Conservation (phyloP, 495 filamentous ascomycete species). For the Jackrogersella multiformis region DNA sequence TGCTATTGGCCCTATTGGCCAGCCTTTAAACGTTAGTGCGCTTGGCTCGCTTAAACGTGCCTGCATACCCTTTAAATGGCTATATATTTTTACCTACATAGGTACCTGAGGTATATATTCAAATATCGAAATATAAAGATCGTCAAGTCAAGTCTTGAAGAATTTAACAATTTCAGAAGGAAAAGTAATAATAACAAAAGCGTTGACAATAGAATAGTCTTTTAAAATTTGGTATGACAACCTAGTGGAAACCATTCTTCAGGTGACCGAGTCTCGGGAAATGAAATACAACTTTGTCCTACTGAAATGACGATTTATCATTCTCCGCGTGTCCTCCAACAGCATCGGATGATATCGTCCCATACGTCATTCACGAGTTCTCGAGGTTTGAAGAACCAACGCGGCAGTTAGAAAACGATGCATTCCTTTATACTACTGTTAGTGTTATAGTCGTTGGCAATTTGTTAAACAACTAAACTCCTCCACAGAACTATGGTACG, state of each 20-base stretch:
- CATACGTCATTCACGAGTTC: constrained; percentile 30
- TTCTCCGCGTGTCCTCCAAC: background rate
- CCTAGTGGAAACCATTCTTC: constrained; percentile 8
- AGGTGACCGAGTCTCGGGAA: constrained; percentile 7
- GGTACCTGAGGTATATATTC: background rate
- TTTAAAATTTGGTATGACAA: constrained; percentile 11
- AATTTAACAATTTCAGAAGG: constrained; percentile 10
- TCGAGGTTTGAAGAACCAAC: background rate
- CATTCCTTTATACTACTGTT: constrained; percentile 2
- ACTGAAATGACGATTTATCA: constrained; percentile 16
- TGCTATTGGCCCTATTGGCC: too few species aligned
- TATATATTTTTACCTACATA: background rate
- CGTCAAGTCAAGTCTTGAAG: background rate
- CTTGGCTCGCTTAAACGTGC: constrained; percentile 18
- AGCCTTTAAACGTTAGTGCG: background rate
- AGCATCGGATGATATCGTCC: background rate
- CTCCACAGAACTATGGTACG: background rate
- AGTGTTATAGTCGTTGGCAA: background rate
- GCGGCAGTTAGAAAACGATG: background rate
- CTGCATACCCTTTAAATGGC: constrained; percentile 8
- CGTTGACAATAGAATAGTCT: background rate
- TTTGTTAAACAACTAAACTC: background rate
- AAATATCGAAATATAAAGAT: background rate
- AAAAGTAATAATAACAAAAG: too few species aligned
- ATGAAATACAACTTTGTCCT: constrained; percentile 18